These are phyloP conservation scores for Infundibulicybe gibba DNA, from an alignment of 768 basidiomycete species.

Conservation along the genomic window DNA sequence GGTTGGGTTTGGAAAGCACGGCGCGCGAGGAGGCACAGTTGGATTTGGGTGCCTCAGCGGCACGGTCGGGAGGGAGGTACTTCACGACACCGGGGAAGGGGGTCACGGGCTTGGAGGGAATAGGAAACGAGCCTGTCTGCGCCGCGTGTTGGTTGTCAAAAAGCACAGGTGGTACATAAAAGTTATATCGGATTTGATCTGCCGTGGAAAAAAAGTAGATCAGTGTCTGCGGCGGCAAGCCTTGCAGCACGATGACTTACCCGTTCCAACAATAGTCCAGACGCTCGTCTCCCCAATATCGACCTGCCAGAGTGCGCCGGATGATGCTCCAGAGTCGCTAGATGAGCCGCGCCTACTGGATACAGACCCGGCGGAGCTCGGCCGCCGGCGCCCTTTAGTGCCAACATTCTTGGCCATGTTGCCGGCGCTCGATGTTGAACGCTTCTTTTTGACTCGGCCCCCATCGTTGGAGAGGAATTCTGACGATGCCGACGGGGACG, in stretches of 20 bases:
- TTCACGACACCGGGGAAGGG: conserved; percentile 87
- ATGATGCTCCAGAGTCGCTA: conserved; percentile 67
- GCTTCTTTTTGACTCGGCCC: conserved; percentile 82
- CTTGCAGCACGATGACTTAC: conserved; percentile 35
- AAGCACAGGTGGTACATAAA: conserved; percentile 83
- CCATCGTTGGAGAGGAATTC: conserved; percentile 81
- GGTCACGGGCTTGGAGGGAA: conserved; percentile 79
- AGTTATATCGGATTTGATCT: conserved; percentile 93
- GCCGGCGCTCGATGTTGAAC: conserved; percentile 71
- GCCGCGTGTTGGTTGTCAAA: conserved; percentile 78
- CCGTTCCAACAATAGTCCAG: conserved; percentile 92
- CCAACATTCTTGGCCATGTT: conserved; percentile 48
- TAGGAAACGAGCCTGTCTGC: conserved; percentile 70
- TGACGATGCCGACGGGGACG: conserved; percentile 55
- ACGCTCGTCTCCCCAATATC: conserved; percentile 93
- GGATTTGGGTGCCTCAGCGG: conserved; percentile 76
- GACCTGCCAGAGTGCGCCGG: conserved; percentile 82
- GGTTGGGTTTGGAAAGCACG: conserved; percentile 72
- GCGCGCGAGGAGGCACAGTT: conserved; percentile 64
- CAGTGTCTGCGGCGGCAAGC: conserved; percentile 3
- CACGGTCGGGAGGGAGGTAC: conserved; percentile 87
- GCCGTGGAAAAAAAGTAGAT: conserved; percentile 14
- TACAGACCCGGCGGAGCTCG: conserved; percentile 72
- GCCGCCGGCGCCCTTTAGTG: conserved; percentile 59
- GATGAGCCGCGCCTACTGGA: conserved; percentile 61